Percentiles rank a stretch among this genome's conserved stretches.
phyloP scores from a whole-genome alignment of 2,329 filamentous ascomycete genomes.

The Setomelanomma holmii region DNA sequence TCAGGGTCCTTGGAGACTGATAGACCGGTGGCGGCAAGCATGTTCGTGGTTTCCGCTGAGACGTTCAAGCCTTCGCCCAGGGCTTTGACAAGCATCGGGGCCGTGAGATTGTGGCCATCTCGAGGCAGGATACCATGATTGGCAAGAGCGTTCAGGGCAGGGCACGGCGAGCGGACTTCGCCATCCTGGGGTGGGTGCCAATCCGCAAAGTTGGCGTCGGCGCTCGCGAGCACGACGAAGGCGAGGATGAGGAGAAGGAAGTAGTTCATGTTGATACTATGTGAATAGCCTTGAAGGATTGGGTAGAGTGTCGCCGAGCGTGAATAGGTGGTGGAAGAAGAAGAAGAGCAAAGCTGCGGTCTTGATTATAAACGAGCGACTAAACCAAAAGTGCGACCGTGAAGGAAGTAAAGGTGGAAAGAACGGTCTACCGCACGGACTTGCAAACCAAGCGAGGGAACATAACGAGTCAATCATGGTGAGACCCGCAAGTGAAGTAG shows the following conservation, averaged over 20 bases:
- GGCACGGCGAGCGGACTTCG: slow-evolving; percentile 36
- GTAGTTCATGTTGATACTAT: slow-evolving; percentile 3
- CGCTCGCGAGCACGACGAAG: not conserved
- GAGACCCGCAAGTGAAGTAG: no score
- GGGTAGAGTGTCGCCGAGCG: not conserved
- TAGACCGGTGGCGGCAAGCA: slow-evolving; percentile 28
- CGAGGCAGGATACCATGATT: slow-evolving; percentile 44
- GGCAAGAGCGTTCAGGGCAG: slow-evolving; percentile 41
- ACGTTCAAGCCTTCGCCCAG: slow-evolving; percentile 40
- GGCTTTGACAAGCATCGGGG: slow-evolving; percentile 31
- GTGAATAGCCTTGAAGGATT: not conserved
- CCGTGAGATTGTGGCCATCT: slow-evolving; percentile 40
- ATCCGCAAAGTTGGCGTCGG: slow-evolving; percentile 15
- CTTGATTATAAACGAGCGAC: not conserved
- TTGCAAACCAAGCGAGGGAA: no score
- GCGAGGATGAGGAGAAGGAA: not conserved
- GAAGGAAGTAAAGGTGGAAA: not conserved
- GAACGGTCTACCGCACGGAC: not conserved
- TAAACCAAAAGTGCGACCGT: not conserved
- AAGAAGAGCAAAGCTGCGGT: not conserved
- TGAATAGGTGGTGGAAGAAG: not conserved
- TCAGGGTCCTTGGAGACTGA: slow-evolving; percentile 14
- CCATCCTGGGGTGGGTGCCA: slow-evolving; percentile 21
- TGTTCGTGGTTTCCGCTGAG: slow-evolving; percentile 33
- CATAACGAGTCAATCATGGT: no score